Base-by-base conservation (phyloP, 352 stramenopile genomes). In the Pythium pyrilobum region DNA sequence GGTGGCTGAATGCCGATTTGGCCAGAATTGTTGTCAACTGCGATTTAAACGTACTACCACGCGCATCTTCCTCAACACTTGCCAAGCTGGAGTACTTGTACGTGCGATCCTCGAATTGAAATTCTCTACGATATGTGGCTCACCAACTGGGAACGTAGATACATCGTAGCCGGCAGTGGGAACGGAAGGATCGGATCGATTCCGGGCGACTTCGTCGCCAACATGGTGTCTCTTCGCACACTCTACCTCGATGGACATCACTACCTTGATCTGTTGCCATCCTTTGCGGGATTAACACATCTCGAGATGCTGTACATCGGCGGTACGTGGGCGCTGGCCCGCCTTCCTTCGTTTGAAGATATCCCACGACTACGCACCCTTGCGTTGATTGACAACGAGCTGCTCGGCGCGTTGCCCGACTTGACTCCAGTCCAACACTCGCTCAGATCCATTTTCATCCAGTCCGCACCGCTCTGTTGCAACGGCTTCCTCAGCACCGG, bases 81-180 rank as follows among this genome's bases (percentile, higher is more conserved):
- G 62, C 40, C 23, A 62, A 58, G 3, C 64, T 81, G 6, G 57
- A 77, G 24, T 74, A 69, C n/a, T 15, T 81, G 71, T 81, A 67
- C n/a, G n/a, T n/a, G n/a, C n/a, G n/a, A n/a, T n/a, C n/a, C n/a
- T n/a, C n/a, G n/a, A n/a, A n/a, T n/a, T n/a, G n/a, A n/a, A n/a
- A n/a, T n/a, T n/a, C n/a, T n/a, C n/a, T n/a, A n/a, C n/a, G n/a
- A n/a, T n/a, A n/a, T n/a, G n/a, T n/a, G n/a, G n/a, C n/a, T n/a
- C n/a, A n/a, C n/a, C n/a, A n/a, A n/a, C n/a, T n/a, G n/a, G n/a
- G n/a, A n/a, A n/a, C n/a, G n/a, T n/a, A n/a, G n/a, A n/a, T n/a
- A n/a, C n/a, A n/a, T n/a, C n/a, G n/a, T n/a, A n/a, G n/a, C n/a
- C n/a, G n/a, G n/a, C n/a, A n/a, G n/a, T n/a, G n/a, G n/a, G n/a